A percentile compares a stretch with the other conserved stretches of the same genome.
These are phyloP conservation scores for Solanum commersonii DNA, from an alignment of 257 asterid species.

Conservation along the genomic window DNA sequence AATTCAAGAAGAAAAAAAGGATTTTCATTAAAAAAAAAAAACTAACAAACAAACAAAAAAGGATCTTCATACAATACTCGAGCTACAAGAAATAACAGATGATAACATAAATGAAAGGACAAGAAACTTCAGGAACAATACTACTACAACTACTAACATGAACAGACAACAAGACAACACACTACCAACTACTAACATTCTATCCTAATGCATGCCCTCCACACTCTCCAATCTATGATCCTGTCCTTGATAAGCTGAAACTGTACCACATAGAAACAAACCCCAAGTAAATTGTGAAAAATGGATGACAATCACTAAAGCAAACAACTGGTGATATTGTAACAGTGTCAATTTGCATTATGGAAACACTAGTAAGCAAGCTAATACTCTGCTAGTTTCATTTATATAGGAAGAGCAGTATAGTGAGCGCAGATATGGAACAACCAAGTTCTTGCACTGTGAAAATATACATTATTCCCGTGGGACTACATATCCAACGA, in stretches of 20 bases:
- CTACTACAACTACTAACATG: neutral
- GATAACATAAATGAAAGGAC: no score
- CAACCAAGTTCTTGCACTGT: neutral
- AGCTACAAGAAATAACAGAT: neutral
- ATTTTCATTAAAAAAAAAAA: no score
- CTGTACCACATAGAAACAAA: neutral
- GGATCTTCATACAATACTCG: neutral
- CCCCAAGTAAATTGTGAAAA: neutral
- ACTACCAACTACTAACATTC: neutral
- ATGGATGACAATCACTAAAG: neutral
- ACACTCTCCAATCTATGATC: neutral
- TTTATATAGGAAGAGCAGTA: neutral
- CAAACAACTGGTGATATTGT: neutral
- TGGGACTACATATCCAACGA: neutral
- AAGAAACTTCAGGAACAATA: neutral
- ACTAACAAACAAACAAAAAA: no score
- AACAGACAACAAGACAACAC: neutral
- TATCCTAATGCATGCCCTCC: neutral
- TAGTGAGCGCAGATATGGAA: neutral
- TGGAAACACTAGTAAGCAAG: neutral
- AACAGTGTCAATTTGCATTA: neutral
- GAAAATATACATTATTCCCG: neutral
- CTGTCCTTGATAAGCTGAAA: neutral
- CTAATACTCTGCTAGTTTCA: neutral
- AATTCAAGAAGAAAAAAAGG: neutral